phyloP scores from a whole-genome alignment of 768 basidiomycete species.

The Cystoderma amianthinum region DNA sequence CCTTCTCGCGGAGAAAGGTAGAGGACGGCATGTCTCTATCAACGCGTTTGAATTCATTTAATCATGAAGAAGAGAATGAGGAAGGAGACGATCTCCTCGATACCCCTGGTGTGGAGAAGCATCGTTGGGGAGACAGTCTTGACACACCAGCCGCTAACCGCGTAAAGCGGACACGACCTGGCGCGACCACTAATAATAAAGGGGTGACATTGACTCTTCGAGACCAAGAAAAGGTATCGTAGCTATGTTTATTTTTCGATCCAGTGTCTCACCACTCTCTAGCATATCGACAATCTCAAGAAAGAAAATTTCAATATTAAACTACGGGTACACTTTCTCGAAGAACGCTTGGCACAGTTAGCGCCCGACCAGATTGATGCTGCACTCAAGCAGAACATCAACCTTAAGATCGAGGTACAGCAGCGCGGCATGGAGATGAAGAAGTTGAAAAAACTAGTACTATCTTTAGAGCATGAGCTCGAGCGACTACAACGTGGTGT shows the following conservation, averaged over 20 bases:
- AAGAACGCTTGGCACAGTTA: conserved; percentile 85
- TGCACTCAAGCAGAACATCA: conserved; percentile 87
- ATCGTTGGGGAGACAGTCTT: conserved; percentile 31
- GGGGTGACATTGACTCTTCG: conserved; percentile 65
- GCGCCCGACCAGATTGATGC: conserved; percentile 91
- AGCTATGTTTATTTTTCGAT: neutral
- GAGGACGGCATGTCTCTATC: conserved; percentile 32
- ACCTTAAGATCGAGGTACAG: conserved; percentile 88
- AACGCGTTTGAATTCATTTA: conserved; percentile 26
- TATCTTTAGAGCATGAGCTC: conserved; percentile 78
- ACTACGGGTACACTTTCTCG: conserved; percentile 90
- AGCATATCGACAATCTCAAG: conserved; percentile 95
- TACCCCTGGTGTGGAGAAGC: conserved; percentile 44
- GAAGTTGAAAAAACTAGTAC: conserved; percentile 82
- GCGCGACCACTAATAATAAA: conserved; percentile 31
- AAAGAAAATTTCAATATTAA: conserved; percentile 98
- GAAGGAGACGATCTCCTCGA: conserved; percentile 40
- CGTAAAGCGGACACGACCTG: conserved; percentile 33
- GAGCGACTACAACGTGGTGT: conserved; percentile 55
- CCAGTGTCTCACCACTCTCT: conserved; percentile 5
- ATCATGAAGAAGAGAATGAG: conserved; percentile 23
- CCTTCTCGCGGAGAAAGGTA: conserved; percentile 26
- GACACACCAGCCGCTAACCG: conserved; percentile 44
- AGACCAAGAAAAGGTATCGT: conserved; percentile 79
- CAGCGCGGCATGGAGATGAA: conserved; percentile 88